Base-by-base conservation (phyloP, 2,329 filamentous ascomycete species). In the Bipolaris oryzae region DNA sequence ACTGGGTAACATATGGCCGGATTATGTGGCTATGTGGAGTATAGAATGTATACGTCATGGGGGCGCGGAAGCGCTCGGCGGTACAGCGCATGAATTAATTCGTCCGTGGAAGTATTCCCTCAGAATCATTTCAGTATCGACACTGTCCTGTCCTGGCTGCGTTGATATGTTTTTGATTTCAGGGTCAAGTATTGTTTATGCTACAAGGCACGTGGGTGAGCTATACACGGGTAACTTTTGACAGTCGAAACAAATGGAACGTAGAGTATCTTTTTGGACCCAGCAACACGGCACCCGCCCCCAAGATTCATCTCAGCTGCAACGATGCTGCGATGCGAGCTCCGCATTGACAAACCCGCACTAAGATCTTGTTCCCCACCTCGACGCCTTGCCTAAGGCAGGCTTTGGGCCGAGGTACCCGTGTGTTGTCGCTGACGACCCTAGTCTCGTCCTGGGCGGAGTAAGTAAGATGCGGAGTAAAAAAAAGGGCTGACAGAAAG, bases 251-350 rank as follows among this genome's bases (percentile, higher is more conserved):
- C 43, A 31, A 2, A 31, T 31, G 9, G 9, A 9, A 9, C 20
- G 39, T n/a, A 42, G 2, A 25, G 25, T 25, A 25, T 25, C 25
- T 31, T 31, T 15, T 5, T 45, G 6, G 28, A 43, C 34, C 49
- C 39, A 20, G 49, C 41, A 13, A 28, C 25, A 46, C 21, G 39
- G 34, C 18, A 49, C 39, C 25, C 25, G 9, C 7, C 25, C 37
- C 49, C 49, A 54, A 50, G 46, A 44, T 58, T 58, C 42, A 58
- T 55, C 20, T 61, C 51, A 51, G 51, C 46, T 55, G 20, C 28
- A 34, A 7, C 7, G 25, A 34, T 23, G 34, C 20, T 21, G 25
- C 7, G 25, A 34, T 23, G 34, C 20, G 28, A 31, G 44, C 13
- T 11, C n/a, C 35, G 38, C 25, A 41, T 50, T 33, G 53, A 52